A percentile compares a stretch with the other conserved stretches of the same genome.
Conservation (phyloP, 2,329 filamentous ascomycete species). For the Colletotrichum tamarilloi region DNA sequence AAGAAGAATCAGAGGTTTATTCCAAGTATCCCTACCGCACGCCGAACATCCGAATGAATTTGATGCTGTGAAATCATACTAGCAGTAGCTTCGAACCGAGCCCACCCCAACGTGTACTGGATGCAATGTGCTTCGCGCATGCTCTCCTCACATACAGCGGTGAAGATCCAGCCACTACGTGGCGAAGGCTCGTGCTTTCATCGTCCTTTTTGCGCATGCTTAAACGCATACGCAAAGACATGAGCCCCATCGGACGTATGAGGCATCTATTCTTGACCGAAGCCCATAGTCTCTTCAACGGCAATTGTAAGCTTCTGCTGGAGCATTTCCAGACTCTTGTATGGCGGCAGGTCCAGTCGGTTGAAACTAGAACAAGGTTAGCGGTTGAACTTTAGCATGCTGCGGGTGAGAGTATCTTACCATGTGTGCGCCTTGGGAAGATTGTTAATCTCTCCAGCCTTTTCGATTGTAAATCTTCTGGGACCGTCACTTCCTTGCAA, state of each 20-base stretch:
- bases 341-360: slow-evolving; percentile 92
- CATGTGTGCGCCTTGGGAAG: slow-evolving; percentile 98
- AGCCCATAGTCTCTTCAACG: slow-evolving; percentile 98
- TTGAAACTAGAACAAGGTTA: slow-evolving; percentile 78
- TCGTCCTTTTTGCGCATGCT: neutral
- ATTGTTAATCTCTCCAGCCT: slow-evolving; percentile 90
- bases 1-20: slow-evolving; percentile 34
- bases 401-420: slow-evolving; percentile 64
- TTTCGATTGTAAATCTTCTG: slow-evolving; percentile 96
- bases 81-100: slow-evolving; percentile 17
- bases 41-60: slow-evolving; percentile 35
- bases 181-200: neutral
- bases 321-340: slow-evolving; percentile 87
- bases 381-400: slow-evolving; percentile 23
- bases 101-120: neutral
- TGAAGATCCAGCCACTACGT: neutral
- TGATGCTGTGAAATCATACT: slow-evolving; percentile 31
- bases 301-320: slow-evolving; percentile 94
- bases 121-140: slow-evolving; percentile 5
- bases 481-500: slow-evolving; percentile 96
- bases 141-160: neutral
- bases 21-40: slow-evolving; percentile 34
- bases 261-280: slow-evolving; percentile 88
- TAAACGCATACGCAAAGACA: neutral
- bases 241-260: neutral